These are phyloP conservation scores for Saitozyma podzolica DNA, from an alignment of 768 basidiomycete species.

Conservation along the genomic window DNA sequence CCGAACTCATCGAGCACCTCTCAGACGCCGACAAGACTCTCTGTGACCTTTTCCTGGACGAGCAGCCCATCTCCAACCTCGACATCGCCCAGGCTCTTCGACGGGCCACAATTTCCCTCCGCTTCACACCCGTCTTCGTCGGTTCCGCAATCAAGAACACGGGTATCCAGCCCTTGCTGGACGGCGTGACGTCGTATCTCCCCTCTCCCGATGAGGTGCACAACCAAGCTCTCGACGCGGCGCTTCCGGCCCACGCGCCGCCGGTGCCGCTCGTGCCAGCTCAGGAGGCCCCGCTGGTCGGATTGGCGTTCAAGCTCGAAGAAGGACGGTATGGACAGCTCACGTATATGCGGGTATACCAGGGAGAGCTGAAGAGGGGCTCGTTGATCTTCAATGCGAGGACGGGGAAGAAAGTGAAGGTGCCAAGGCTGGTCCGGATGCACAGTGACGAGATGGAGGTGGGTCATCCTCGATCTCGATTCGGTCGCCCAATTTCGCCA, in stretches of 20 bases:
- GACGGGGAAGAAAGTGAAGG: constrained; percentile 95
- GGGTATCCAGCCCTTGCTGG: constrained; percentile 86
- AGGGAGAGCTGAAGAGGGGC: constrained; percentile 85
- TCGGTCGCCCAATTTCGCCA: not conserved
- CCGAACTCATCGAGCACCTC: constrained; percentile 88
- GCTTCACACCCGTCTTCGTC: constrained; percentile 94
- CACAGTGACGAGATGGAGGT: constrained; percentile 99
- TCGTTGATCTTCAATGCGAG: constrained; percentile 84
- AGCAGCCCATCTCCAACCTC: constrained; percentile 68
- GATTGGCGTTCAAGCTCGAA: constrained; percentile 96
- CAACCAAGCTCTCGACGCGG: constrained; percentile 77
- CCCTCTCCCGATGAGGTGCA: constrained; percentile 80
- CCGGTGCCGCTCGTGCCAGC: constrained; percentile 78
- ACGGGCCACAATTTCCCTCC: constrained; percentile 79
- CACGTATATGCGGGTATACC: constrained; percentile 97
- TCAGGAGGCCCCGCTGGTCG: constrained; percentile 81
- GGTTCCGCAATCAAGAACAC: constrained; percentile 98
- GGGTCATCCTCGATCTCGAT: constrained; percentile 23
- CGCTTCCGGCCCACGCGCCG: constrained; percentile 59
- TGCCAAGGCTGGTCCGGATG: constrained; percentile 93
- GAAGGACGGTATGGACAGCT: constrained; percentile 96
- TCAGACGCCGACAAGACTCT: constrained; percentile 95
- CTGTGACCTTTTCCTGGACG: constrained; percentile 86
- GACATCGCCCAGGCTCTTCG: constrained; percentile 84
- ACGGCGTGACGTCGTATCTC: constrained; percentile 93